phyloP scores from a whole-genome alignment of 2,329 filamentous ascomycete species.

The Botrytis elliptica region DNA sequence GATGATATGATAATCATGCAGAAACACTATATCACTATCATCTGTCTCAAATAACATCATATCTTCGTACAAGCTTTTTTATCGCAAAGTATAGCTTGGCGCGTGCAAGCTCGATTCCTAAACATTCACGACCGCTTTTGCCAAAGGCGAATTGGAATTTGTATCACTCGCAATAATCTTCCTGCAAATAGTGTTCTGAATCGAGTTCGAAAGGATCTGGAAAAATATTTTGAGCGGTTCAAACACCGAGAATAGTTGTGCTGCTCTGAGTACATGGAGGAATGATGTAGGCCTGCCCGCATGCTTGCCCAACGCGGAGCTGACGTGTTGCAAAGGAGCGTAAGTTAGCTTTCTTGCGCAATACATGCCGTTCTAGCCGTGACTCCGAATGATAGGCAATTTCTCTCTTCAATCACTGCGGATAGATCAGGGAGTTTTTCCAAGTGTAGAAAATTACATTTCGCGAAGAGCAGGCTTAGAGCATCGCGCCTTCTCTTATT shows the following conservation, averaged over 20 bases:
- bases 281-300: conserved; percentile 24
- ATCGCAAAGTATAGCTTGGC: conserved; percentile 24
- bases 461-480: conserved; percentile 29
- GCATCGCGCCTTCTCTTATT: conserved; percentile 27
- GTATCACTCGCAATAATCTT: conserved; percentile 24
- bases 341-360: conserved; percentile 23
- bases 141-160: conserved; percentile 44
- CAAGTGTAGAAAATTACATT: conserved; percentile 22
- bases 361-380: conserved; percentile 36
- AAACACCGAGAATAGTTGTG: conserved; percentile 26
- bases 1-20: conserved; percentile 18
- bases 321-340: conserved; percentile 9
- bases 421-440: conserved; percentile 35
- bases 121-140: conserved; percentile 43
- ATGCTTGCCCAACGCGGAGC: not conserved
- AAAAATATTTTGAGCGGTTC: conserved; percentile 39
- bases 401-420: conserved; percentile 38
- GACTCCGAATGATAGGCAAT: conserved; percentile 37
- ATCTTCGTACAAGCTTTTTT: conserved; percentile 14
- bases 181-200: conserved; percentile 45
- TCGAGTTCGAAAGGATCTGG: conserved; percentile 30
- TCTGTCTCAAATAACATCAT: conserved; percentile 23
- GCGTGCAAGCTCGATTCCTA: conserved; percentile 38
- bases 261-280: conserved; percentile 27
- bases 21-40: conserved; percentile 18